Conservation (phyloP, 306 rosid genomes). For the Begonia peltatifolia region DNA sequence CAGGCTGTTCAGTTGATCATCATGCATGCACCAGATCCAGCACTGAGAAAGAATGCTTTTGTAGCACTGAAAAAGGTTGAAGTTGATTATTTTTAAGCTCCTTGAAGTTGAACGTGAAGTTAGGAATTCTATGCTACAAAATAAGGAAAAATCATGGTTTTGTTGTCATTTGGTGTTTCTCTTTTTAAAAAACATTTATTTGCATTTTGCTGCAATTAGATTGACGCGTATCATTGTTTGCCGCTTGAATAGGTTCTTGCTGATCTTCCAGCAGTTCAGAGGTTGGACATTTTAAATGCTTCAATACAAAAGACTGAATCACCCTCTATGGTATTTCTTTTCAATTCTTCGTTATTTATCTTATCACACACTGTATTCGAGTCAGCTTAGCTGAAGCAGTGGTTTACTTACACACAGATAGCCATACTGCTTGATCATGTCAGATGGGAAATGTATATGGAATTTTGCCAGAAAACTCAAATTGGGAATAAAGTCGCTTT, state of each 20-base stretch:
- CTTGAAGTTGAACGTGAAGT: slow-evolving; percentile 2
- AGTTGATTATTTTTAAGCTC: slow-evolving; percentile 6
- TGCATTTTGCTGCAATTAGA: slow-evolving; percentile 7
- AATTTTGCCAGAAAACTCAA: slow-evolving; percentile 22
- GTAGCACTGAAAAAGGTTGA: slow-evolving; percentile 55
- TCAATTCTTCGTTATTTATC: slow-evolving; percentile 1
- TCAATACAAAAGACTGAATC: slow-evolving; percentile 58
- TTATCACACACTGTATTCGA: background rate
- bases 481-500: slow-evolving; percentile 12
- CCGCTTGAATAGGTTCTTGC: slow-evolving; percentile 47
- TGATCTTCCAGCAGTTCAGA: slow-evolving; percentile 51
- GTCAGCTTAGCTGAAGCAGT: slow-evolving; percentile 14
- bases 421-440: slow-evolving; percentile 71
- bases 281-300: slow-evolving; percentile 53
- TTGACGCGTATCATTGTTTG: slow-evolving; percentile 9
- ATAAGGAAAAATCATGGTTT: too few species aligned
- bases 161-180: too few species aligned
- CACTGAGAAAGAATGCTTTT: slow-evolving; percentile 46
- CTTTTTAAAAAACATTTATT: background rate
- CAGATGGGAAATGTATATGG: slow-evolving; percentile 49
- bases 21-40: slow-evolving; percentile 48
- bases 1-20: slow-evolving; percentile 75
- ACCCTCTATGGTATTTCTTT: slow-evolving; percentile 65
- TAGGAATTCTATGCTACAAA: too few species aligned
- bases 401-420: slow-evolving; percentile 27